These are phyloP conservation scores for Globisporangium ultimum DNA, from an alignment of 352 stramenopile species.

Conservation along the genomic window DNA sequence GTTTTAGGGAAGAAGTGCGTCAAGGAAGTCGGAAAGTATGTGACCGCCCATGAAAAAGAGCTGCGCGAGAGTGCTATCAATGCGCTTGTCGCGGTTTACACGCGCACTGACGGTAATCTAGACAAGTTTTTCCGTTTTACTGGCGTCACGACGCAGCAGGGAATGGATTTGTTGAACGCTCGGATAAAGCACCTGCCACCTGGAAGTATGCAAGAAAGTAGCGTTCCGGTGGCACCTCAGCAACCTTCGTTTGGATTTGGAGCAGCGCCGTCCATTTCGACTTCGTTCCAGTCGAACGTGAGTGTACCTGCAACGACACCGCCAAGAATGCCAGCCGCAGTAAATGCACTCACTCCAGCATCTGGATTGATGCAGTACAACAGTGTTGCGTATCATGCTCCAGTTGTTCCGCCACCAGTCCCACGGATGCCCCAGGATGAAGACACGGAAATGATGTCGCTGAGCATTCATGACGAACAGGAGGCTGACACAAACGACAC, in stretches of 20 bases:
- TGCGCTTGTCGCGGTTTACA: constrained; percentile 67
- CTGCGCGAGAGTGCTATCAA: constrained; percentile 77
- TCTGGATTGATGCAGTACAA: constrained; percentile 30
- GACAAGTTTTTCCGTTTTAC: constrained; percentile 80
- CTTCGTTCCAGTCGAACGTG: constrained; percentile 8
- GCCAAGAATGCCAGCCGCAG: constrained; percentile 17
- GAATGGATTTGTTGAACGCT: constrained; percentile 69
- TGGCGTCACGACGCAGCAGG: constrained; percentile 74
- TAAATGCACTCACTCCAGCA: constrained; percentile 20
- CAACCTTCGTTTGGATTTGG: constrained; percentile 21
- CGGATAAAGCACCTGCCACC: constrained; percentile 76
- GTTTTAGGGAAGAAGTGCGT: constrained; percentile 68
- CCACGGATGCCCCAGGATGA: constrained; percentile 19
- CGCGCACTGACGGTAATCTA: constrained; percentile 54
- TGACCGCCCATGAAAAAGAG: constrained; percentile 79
- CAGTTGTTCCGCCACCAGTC: background rate
- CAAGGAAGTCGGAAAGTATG: constrained; percentile 79
- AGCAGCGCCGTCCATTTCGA: constrained; percentile 9
- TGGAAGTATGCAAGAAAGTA: constrained; percentile 25
- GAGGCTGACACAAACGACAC: constrained; percentile 4
- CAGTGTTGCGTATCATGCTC: background rate
- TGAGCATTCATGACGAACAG: constrained; percentile 22
- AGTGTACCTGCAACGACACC: constrained; percentile 9
- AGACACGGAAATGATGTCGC: constrained; percentile 54
- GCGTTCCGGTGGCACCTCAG: constrained; percentile 9